Evolutionary conservation across 805 yeast species (phyloP).

Genomic region (Tanozyma kutaoensis): DNA sequence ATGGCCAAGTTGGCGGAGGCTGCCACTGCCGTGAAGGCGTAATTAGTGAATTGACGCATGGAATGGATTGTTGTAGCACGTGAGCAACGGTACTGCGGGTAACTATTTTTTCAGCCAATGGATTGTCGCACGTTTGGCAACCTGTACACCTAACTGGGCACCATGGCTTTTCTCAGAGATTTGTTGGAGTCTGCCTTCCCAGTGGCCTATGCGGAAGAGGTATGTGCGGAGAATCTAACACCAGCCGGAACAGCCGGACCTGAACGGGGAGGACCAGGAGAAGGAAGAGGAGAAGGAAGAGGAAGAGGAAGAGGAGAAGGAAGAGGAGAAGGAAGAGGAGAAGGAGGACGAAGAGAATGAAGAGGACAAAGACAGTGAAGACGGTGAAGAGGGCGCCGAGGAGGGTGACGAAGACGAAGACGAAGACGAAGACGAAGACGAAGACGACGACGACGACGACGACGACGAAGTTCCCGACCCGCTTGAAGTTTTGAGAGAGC

Average conservation of each 20-base stretch:
- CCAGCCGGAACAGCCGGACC: conserved; percentile 1
- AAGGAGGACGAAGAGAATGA: conserved; percentile 18
- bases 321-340: conserved; percentile 7
- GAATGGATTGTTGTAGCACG: background rate
- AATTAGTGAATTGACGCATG: background rate
- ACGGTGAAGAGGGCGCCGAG: conserved; percentile 45
- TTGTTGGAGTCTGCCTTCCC: conserved; percentile 72
- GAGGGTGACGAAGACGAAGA: conserved; percentile 48
- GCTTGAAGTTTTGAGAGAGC: conserved; percentile 20
- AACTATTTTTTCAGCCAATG: background rate
- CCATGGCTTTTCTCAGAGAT: conserved; percentile 48
- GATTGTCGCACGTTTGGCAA: background rate
- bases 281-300: no score
- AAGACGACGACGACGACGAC: conserved; percentile 32
- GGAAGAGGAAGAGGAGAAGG: conserved; percentile 1
- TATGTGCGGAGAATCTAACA: conserved; percentile 13
- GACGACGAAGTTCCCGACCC: conserved; percentile 7
- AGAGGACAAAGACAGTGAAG: conserved; percentile 37
- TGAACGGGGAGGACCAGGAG: no score
- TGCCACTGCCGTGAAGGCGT: background rate
- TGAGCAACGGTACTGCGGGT: no score
- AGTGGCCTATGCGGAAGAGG: conserved; percentile 75
- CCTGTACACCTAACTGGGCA: conserved; percentile 2
- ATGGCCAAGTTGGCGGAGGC: background rate
- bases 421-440: conserved; percentile 53